Evolutionary conservation across 1,139 yeast genomes (phyloP), one percentile per base, ranked within the genome.

Genomic region (Geotrichum candidum): DNA sequence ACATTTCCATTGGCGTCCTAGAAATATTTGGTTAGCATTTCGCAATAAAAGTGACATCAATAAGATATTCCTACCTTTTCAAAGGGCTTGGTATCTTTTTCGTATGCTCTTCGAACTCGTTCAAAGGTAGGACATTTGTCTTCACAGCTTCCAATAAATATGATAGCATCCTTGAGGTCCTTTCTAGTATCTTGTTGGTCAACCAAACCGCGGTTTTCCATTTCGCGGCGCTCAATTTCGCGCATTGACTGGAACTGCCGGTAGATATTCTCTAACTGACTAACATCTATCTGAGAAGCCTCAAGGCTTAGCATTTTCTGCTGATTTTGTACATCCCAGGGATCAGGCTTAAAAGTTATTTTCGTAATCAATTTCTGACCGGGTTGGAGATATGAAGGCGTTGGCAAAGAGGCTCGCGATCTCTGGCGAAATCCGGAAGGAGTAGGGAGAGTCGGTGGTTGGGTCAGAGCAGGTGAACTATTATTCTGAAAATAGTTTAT

Each of bases 81-180:
- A 69, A 87, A 79, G 11, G 82, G 79, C 66, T 90, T 88, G 50
- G 91, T 96, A 67, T 92, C 92, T 69, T 91, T 90, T 73, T 94
- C 97, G 62, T 87, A 84, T 7, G 89, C 84, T 76, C 99, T 83
- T 71, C 97, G 81, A 0, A 92, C 88, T 68, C 99, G 81, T 75
- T 95, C 99, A 75, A 87, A 94, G 0, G 85, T 83, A 0, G 99
- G 98, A 74, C 99, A 94, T 98, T 92, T 94, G 66, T 90, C 96
- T 54, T 79, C 74, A 75, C 99, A 95, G 0, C 96, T 83, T 2
- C 99, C 99, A 64, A 84, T 84, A 70, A 95, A 95, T 0, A 82
- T 74, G 58, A 92, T 90, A 1, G 99, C 99, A 67, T 92, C 96
- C 64, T 84, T 86, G 41, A 95, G 78, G 63, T 87, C 86, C 72